Base-by-base conservation (phyloP, 2,329 filamentous ascomycete genomes). In the Ophiognomonia clavigignenti-juglandacearum region DNA sequence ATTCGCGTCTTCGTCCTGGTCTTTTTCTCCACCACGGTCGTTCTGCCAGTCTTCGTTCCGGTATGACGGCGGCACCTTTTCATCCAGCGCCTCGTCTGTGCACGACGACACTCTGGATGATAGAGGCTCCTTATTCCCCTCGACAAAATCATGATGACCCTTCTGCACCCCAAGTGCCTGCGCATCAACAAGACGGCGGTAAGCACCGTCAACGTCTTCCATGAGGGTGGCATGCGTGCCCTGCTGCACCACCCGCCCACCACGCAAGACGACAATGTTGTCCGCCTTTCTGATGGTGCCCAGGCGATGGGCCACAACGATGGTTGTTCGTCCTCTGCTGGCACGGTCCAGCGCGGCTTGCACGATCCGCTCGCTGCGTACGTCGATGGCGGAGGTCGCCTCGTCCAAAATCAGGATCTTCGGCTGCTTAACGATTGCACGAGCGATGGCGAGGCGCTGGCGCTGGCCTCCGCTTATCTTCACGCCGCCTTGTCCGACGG, bases 401-500 rank as follows among this genome's bases (percentile, higher is more conserved):
- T 86, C 83, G 50, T 86, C 83, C 2, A 86, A 63, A 13, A 86
- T 72, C 0, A 86, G 67, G 24, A 86, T 78, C 37, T 64, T 65
- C 2, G 68, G 67, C 26, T 67, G 56, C 3, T 61, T 63, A n/a
- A 72, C 59, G 37, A 72, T 64, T 34, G 63, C 65, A n/a, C 37
- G 73, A 61, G 2, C 71, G 73, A 49, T 74, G 67, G 42, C 85
- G 20, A 95, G 75, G 5, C 89, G 79, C 61, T 95, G 88, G n/a
- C 87, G 79, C 61, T 95, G 88, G 1, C 89, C 89, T 2, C 61
- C 62, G 10, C 85, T 89, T 1, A 95, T 70, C 57, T 88, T 88
- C 35, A 86, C 85, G 2, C 88, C 88, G n/a, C 78, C 77, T 57
- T 93, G 87, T 1, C 88, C 88, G 2, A 93, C 87, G 4, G 77